Evolutionary conservation across 805 yeast species (phyloP), one percentile per base, ranked within the genome.

Genomic region (Zygosaccharomyces lentus): DNA sequence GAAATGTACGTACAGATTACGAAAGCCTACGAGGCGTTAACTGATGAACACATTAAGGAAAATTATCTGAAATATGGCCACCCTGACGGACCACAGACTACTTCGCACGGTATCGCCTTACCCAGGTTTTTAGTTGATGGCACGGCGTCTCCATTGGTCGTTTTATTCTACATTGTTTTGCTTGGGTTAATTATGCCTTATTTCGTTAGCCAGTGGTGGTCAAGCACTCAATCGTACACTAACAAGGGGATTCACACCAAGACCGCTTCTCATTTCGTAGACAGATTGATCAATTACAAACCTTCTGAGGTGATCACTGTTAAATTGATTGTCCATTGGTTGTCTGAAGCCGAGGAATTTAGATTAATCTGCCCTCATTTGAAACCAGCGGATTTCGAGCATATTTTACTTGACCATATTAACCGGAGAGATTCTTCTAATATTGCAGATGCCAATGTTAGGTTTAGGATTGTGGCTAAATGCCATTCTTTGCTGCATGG

Each of bases 51-150:
- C 9, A 81, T 87, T 2, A 84, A 80, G 57, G 87, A 86, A 56
- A 93, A 93, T 64, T 89, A 78, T 65, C 71, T 83, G 57, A 82
- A 79, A 56, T 93, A 84, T 60, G 99, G 99, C 41, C 96, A 95
- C 64, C 99, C 99, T 4, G 99, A 93, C 70, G 99, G 99, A 35
- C 96, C 95, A 34, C 96, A 87, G 66, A 87, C 87, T 23, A 75
- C 84, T 15, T 71, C 84, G 16, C 96, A 88, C 64, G 99, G 99
- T 51, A 89, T 93, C 65, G 99, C 98, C 0, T 70, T 93, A 54
- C 99, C 99, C 26, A 82, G 84, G 62, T 88, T 87, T 68, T 74
- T 93, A 50, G 86, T 95, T 25, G 96, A 88, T 53, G 89, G 95
- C 35, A 75, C 81, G 47, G 81, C 82, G 17, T 82, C 95, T 4